Conservation (phyloP, 768 basidiomycete genomes). For the Nidularia sp. region DNA sequence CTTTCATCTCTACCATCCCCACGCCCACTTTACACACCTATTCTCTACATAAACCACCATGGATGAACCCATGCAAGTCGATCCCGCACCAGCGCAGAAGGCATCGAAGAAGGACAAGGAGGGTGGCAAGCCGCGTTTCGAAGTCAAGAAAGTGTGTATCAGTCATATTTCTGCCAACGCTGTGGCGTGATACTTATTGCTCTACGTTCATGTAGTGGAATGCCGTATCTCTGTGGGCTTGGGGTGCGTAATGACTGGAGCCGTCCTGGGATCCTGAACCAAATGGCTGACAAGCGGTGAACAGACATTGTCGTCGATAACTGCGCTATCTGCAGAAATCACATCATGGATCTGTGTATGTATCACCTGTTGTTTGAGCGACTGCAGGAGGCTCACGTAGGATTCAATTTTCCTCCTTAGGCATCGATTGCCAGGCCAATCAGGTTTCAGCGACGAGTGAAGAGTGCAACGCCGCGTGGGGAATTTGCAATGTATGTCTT, state of each 20-base stretch:
- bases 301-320: conserved; percentile 98
- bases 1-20: neutral
- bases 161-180: neutral
- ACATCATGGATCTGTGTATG: conserved; percentile 98
- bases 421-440: conserved; percentile 99
- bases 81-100: conserved; percentile 40
- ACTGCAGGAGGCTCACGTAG: neutral
- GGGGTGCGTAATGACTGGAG: conserved; percentile 57
- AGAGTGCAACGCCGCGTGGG: conserved; percentile 98
- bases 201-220: conserved; percentile 72
- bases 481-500: conserved; percentile 86
- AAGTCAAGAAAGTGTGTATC: conserved; percentile 91
- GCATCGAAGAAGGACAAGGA: conserved; percentile 54
- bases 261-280: conserved; percentile 5
- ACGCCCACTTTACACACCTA: neutral
- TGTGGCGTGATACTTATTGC: conserved; percentile 2
- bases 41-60: no score
- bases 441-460: conserved; percentile 96
- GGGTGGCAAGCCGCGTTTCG: conserved; percentile 77
- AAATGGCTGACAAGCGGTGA: conserved; percentile 4
- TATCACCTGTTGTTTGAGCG: no score
- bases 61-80: conserved; percentile 50
- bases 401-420: conserved; percentile 33
- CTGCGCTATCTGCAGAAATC: conserved; percentile 99
- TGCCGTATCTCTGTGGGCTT: conserved; percentile 97